Conservation (phyloP, 2,329 filamentous ascomycete species). For the Pezizomycotina sp. region DNA sequence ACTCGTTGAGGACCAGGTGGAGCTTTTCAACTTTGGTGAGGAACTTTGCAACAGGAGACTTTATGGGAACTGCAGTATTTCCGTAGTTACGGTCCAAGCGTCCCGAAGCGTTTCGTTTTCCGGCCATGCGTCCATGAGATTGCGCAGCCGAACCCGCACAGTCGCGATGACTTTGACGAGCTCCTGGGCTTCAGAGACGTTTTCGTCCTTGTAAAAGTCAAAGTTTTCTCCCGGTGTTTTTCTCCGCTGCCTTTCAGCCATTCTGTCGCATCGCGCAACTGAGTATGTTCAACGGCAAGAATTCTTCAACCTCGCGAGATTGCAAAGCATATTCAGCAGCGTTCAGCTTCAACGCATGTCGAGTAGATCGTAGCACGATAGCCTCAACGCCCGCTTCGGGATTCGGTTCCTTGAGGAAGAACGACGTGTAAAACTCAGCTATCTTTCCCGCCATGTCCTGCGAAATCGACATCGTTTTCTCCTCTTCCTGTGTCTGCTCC, state of each 20-base stretch:
- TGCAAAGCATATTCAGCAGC: no score
- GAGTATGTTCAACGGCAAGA: conserved; percentile 52
- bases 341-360: no score
- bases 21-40: conserved; percentile 77
- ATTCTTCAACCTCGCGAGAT: conserved; percentile 31
- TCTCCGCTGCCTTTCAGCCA: conserved; percentile 31
- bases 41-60: conserved; percentile 71
- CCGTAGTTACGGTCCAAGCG: conserved; percentile 56
- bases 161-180: conserved; percentile 53
- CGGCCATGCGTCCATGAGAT: conserved; percentile 47
- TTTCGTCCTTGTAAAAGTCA: conserved; percentile 80
- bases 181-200: conserved; percentile 57
- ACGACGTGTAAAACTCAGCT: conserved; percentile 41
- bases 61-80: conserved; percentile 58
- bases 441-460: conserved; percentile 45
- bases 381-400: no score
- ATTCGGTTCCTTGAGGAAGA: no score
- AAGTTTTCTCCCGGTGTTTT: conserved; percentile 35
- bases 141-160: conserved; percentile 53
- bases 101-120: conserved; percentile 68
- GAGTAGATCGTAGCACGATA: no score
- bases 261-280: conserved; percentile 45
- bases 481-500: conserved; percentile 28
- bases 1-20: conserved; percentile 72
- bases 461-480: conserved; percentile 28